phyloP scores from a whole-genome alignment of 257 asterid species.

The Voacanga thouarsii region DNA sequence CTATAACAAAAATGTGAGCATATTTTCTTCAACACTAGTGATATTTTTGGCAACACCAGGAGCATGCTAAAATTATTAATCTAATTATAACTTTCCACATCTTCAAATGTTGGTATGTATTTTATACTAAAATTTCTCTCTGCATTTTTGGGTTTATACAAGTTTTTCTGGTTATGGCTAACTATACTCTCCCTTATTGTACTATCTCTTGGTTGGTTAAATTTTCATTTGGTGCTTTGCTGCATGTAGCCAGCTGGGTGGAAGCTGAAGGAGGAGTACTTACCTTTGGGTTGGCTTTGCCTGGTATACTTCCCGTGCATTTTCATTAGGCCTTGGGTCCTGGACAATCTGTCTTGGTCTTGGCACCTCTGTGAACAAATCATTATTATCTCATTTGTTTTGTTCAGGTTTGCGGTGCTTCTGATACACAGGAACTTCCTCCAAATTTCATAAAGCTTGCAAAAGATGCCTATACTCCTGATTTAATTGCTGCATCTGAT shows the following conservation, averaged over 20 bases:
- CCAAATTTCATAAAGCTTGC: constrained; percentile 81
- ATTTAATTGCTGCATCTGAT: constrained; percentile 92
- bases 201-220: neutral
- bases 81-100: neutral
- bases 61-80: neutral
- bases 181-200: neutral
- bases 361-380: constrained; percentile 9
- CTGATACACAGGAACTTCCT: constrained; percentile 75
- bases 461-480: constrained; percentile 92
- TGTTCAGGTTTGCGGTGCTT: constrained; percentile 94
- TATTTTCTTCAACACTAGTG: neutral
- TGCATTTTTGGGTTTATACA: neutral
- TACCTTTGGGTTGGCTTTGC: constrained; percentile 95
- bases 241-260: constrained; percentile 89
- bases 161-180: neutral
- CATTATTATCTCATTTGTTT: constrained; percentile 9
- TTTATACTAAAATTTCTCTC: neutral
- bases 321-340: neutral
- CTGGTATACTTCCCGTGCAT: constrained; percentile 52
- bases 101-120: neutral
- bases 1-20: neutral
- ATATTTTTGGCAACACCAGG: neutral
- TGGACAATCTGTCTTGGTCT: constrained; percentile 5
- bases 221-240: neutral
- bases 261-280: constrained; percentile 86